Conservation (phyloP, 2,329 filamentous ascomycete species). For the Pyrenochaeta sp. region DNA sequence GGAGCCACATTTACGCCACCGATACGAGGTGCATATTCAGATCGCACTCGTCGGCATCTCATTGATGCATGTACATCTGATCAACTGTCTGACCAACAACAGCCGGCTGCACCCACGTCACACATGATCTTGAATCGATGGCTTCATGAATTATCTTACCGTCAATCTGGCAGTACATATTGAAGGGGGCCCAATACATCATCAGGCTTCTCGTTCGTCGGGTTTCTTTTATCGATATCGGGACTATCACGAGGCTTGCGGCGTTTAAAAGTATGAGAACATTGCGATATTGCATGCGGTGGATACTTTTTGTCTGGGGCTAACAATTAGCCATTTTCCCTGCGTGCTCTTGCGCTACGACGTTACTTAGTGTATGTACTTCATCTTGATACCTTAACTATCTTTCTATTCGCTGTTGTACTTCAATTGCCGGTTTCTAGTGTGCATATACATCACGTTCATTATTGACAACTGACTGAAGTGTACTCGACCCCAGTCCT, state of each 20-base stretch:
- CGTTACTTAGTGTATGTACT: background rate
- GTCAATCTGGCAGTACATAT: too few species aligned
- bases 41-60: too few species aligned
- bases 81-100: too few species aligned
- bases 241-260: background rate
- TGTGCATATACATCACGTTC: background rate
- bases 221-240: background rate
- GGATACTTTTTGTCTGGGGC: background rate
- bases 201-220: background rate
- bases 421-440: background rate
- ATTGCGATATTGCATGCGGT: background rate
- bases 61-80: too few species aligned
- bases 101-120: too few species aligned
- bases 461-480: background rate
- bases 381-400: background rate
- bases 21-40: background rate
- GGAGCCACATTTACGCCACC: background rate
- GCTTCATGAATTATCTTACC: too few species aligned
- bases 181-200: too few species aligned
- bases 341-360: background rate
- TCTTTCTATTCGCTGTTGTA: background rate
- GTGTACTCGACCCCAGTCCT: background rate
- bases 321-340: background rate
- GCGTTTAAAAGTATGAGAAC: background rate
- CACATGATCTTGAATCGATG: too few species aligned